Evolutionary conservation across 2,329 filamentous ascomycete genomes (phyloP), one percentile per base, ranked within the genome.

Genomic region (Fusarium multiceps): DNA sequence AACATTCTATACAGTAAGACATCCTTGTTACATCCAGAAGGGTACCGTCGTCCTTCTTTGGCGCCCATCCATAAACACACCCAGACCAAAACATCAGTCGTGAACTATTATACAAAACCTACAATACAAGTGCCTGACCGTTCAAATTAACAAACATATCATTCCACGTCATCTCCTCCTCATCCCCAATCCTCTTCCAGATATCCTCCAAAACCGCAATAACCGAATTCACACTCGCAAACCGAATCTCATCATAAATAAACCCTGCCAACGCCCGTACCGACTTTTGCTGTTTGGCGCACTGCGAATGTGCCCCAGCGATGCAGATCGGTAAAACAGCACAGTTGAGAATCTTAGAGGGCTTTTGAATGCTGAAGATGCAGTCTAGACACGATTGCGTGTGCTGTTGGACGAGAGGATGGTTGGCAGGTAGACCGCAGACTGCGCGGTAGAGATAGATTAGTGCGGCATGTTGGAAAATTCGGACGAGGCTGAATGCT

Each of bases 391-490:
- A 81, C 2, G 76, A 75, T 7, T 77, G 72, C 0, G 81, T 78
- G 27, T 80, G 74, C 37, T 82, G 77, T 23, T 84, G 82, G 0
- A 83, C 81, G 0, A 82, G 72, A 4, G 73, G 75, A 59, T 84
- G 81, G 4, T 73, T 73, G 3, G 78, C 75, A 4, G 80, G 76
- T 6, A 83, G 72, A 1, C 79, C 77, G 55, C 81, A 82, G 5
- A 84, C 72, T 20, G 80, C 81, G 37, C 82, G 75, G 55, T 83
- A 84, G 2, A 83, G 72, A 58, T 82, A 83, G 9, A 84, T 80
- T 8, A 82, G 77, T 0, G 80, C 82, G 0, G 80, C 74, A 30
- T 81, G 80, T 18, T 81, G 80, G 48, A 83, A 84, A 2, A 81
- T 77, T 0, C 78, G 73, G 55, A 81, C 81, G 2, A 81, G 75